A percentile compares a stretch with the other conserved stretches of the same genome.
Conservation (phyloP, 768 basidiomycete species). For the Suillus weaverae region DNA sequence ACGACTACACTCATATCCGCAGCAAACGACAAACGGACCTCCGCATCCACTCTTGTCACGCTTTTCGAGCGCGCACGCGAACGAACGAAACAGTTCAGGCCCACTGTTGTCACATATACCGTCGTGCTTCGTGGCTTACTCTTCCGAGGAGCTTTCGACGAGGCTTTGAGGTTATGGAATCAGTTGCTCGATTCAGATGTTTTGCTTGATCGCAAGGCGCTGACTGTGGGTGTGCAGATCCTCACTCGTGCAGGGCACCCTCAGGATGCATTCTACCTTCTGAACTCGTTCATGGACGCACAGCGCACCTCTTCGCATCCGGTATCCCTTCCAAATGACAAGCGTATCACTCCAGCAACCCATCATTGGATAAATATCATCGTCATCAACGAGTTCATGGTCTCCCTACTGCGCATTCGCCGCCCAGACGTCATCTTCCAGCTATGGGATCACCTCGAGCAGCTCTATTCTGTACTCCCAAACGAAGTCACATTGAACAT, state of each 20-base stretch:
- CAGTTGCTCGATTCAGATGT: conserved; percentile 37
- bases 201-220: conserved; percentile 44
- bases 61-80: conserved; percentile 37
- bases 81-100: conserved; percentile 32
- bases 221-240: conserved; percentile 52
- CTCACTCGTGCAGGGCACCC: conserved; percentile 45
- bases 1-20: conserved; percentile 48
- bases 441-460: conserved; percentile 66
- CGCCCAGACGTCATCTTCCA: conserved; percentile 65
- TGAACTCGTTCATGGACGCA: conserved; percentile 41
- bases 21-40: conserved; percentile 37
- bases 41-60: conserved; percentile 34
- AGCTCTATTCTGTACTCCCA: conserved; percentile 57
- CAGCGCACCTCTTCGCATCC: conserved; percentile 16
- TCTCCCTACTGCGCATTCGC: conserved; percentile 45
- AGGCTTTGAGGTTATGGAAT: conserved; percentile 47
- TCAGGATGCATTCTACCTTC: conserved; percentile 48
- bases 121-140: conserved; percentile 55
- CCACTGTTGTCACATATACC: conserved; percentile 51
- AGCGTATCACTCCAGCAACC: neutral
- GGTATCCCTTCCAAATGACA: conserved; percentile 9
- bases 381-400: conserved; percentile 46
- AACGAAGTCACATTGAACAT: conserved; percentile 57
- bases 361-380: conserved; percentile 22
- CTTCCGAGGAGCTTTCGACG: conserved; percentile 37